Evolutionary conservation across 2,329 filamentous ascomycete genomes (phyloP), one percentile per base, ranked within the genome.

Genomic region (Cladosporium sp.): DNA sequence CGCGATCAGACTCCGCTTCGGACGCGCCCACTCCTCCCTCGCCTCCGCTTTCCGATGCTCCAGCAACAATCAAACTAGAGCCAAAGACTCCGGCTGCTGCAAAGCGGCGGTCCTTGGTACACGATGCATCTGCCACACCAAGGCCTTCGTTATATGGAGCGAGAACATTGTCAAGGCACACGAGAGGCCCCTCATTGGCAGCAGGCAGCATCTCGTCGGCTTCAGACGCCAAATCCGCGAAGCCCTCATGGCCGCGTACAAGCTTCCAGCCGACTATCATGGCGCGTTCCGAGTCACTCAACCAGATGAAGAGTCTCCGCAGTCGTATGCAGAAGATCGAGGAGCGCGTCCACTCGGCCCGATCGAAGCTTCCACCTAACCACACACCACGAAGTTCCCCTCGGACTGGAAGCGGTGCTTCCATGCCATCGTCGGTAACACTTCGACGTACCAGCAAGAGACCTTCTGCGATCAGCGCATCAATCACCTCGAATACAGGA

Each of bases 311-410:
- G 69, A 91, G 90, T 32, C 88, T 99, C 69, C 97, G 96, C 66
- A 93, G 92, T 30, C 95, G 98, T 80, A 97, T 98, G 93, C 92
- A 97, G 79, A 91, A 92, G 70, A 88, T 99, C 67, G 95, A 98
- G 77, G 92, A 95, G 68, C 88, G 95, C 53, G 94, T 99, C 11
- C 93, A 98, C 67, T 92, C 90, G 26, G 95, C 90, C 21, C 89
- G 93, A 71, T 97, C 94, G 46, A 97, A 95, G 79, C 86, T 99
- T 23, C 92, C 90, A 1, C 92, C 93, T 8, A 85, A 83, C 63
- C 95, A 91, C 0, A 93, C 93, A 5, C 92, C 93, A 21, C 88
- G 89, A 57, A 85, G 86, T 5, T 96, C 93, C n/a, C 92, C 93
- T 25, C 86, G 91, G 58, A 63, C 71, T 30, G 67, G 60, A 28